Base-by-base conservation (phyloP, 495 filamentous ascomycete species). In the Rhizodiscina lignyota region DNA sequence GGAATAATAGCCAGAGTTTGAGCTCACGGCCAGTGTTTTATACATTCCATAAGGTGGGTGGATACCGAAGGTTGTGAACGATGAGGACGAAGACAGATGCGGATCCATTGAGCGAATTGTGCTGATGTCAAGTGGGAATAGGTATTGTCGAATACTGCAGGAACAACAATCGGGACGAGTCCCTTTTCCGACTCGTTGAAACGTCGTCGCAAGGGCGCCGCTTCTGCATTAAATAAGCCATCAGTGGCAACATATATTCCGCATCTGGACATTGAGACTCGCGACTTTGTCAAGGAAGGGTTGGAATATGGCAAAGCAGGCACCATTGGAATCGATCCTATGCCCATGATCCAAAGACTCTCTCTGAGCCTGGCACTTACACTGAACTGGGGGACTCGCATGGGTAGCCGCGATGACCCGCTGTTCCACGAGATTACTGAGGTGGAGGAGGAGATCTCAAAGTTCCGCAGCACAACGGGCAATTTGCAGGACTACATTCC, bases 401-500 rank as follows among this genome's bases (percentile, higher is more conserved):
- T 77, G 28, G 60, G 60, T 0, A 68, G 61, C 10, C 58, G 68
- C 21, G 60, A 79, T n/a, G 65, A 72, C 32, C 46, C 55, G 3
- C 38, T 77, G 11, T 72, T 79, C 36, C 56, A 67, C 16, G 72
- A 79, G 46, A 77, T 79, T 42, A 72, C 68, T 6, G 51, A 68
- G 10, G 72, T 77, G 22, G 72, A 77, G 34, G 70, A 71, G 35
- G 63, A 63, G 32, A 66, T 77, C 28, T 68, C 63, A 47, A 61
- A 56, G 29, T 69, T 74, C 35, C 56, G 71, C 19, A 70, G 63
- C 23, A 76, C 71, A 10, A 70, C 70, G 0, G 68, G 70, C 11
- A 77, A 77, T 35, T 40, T 71, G 16, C 72, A 77, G 45, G 72
- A 79, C 36, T 76, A 77, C 40, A 67, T 79, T 8, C 71, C 72